Base-by-base conservation (phyloP, 768 basidiomycete species). In the Strobilomyces echinocephalus region DNA sequence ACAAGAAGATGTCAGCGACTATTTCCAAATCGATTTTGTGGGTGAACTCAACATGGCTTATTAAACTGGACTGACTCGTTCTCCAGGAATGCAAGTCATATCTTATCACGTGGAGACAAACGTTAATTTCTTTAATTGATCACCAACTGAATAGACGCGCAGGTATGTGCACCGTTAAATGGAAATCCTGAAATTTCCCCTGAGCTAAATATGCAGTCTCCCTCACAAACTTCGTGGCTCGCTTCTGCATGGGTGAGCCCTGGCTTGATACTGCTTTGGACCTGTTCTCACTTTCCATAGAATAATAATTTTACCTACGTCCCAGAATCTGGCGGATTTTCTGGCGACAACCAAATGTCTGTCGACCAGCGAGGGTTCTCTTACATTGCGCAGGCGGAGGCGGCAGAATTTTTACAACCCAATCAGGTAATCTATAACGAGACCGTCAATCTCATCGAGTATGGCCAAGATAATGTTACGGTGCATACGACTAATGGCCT, bases 341-440 rank as follows among this genome's bases (percentile, higher is more conserved):
- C 83, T 1, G 72, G 74, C 26, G 72, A 71, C 20, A 82, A 84
- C 55, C 64, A 71, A 31, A 69, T 87, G 59, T 76, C 72, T 12
- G 74, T 82, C 45, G 85, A 87, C 59, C 82, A 77, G 55, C 77
- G 82, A 20, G 85, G 85, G 3, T 87, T 82, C 73, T 80, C 76
- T 51, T 69, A 75, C 26, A 63, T 85, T 38, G 74, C 82, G 18
- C 79, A 79, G 53, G 72, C 72, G 1, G 85, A 87, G 61, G 85
- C 83, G 0, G 65, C 70, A 0, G 72, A 72, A 42, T 87, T 85
- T 63, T 60, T 87, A 18, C 64, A 71, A n/a, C 58, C 73, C 5
- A 51, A 61, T 9, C 82, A 86, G 49, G 50, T 78, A 11, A 66
- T 74, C 20, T 67, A 82, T 40, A 82, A 81, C 58, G 62, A 82